Conservation (phyloP, 257 asterid genomes). For the Solanum medicagineum region DNA sequence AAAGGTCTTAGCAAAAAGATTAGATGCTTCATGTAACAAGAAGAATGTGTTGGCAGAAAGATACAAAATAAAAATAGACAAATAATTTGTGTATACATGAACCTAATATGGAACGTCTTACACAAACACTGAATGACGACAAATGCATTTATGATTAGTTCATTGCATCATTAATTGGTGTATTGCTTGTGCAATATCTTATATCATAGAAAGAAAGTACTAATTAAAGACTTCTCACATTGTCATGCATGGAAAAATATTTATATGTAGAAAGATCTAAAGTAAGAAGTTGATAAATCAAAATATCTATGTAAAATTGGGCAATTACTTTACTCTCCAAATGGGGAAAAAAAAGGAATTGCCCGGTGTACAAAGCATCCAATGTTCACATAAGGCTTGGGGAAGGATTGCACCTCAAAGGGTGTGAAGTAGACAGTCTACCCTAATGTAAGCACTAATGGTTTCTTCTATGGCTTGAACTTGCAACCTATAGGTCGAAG, state of each 20-base stretch:
- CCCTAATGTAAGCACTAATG: not conserved
- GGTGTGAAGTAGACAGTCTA: not conserved
- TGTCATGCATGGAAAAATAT: not conserved
- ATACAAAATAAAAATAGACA: not conserved
- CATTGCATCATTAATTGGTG: not conserved
- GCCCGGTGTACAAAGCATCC: not conserved
- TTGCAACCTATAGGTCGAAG: not conserved
- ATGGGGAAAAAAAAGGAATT: not conserved
- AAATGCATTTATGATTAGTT: not conserved
- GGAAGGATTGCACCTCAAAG: not conserved
- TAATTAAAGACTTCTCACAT: not conserved
- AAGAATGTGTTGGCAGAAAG: not conserved
- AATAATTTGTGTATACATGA: not conserved
- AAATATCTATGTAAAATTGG: not conserved
- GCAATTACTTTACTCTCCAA: not conserved
- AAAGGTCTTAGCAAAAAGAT: not conserved
- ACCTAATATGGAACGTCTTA: not conserved
- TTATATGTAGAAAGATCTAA: not conserved
- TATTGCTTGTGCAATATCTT: not conserved
- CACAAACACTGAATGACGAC: not conserved
- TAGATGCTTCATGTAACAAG: not conserved
- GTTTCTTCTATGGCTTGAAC: not conserved
- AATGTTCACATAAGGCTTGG: not conserved
- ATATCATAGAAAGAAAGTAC: not conserved
- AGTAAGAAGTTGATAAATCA: not conserved